Percentiles rank a stretch among this genome's conserved stretches.
Evolutionary conservation across 2,329 filamentous ascomycete species (phyloP).

Genomic region (Apiospora marii): DNA sequence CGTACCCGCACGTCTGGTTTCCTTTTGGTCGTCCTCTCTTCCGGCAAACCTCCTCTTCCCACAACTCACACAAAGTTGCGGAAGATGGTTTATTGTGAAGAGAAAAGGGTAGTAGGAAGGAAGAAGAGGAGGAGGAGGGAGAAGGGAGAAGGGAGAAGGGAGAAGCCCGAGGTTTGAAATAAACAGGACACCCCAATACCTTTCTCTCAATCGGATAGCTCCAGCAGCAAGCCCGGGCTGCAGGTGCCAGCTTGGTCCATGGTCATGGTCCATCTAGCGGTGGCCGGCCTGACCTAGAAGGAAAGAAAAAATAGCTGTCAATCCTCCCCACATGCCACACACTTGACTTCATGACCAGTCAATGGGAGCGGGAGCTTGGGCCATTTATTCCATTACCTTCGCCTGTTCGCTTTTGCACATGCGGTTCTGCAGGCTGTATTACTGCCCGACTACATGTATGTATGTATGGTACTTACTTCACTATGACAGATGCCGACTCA

Average conservation of each 20-base stretch:
- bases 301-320: constrained; percentile 10
- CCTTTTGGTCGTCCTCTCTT: not conserved
- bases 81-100: constrained; percentile 14
- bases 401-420: constrained; percentile 11
- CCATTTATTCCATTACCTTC: not conserved
- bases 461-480: not conserved
- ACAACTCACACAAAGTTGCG: constrained; percentile 22
- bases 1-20: not conserved
- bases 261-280: constrained; percentile 14
- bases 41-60: constrained; percentile 19
- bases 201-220: constrained; percentile 20
- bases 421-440: constrained; percentile 8
- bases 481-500: not conserved
- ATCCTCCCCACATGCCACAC: constrained; percentile 8
- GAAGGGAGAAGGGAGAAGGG: not conserved
- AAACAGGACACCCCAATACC: not conserved
- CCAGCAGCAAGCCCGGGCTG: constrained; percentile 19
- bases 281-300: constrained; percentile 21
- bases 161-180: not conserved
- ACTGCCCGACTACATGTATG: not conserved
- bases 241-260: constrained; percentile 15
- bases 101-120: constrained; percentile 5
- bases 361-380: not conserved
- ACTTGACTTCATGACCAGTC: constrained; percentile 8
- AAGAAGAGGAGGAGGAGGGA: not conserved